Conservation (phyloP, 805 yeast genomes). For the Komagataella kurtzmanii region DNA sequence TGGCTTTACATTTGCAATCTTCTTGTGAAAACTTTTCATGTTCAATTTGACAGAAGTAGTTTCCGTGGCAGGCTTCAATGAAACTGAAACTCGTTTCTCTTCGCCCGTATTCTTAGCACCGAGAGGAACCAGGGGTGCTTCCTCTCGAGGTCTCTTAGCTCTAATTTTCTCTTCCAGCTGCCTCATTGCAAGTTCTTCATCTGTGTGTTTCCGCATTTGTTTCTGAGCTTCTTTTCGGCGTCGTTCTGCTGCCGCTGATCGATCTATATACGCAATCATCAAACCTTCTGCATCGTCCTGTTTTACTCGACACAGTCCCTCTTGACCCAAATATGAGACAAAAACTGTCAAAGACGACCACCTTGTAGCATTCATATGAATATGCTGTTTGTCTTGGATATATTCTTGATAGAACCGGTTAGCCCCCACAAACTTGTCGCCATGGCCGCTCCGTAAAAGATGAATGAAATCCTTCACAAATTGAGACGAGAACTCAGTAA, state of each 20-base stretch:
- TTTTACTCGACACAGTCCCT: constrained; percentile 42
- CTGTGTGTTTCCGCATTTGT: constrained; percentile 24
- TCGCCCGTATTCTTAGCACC: neutral
- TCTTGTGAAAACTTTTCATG: neutral
- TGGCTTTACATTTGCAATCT: neutral
- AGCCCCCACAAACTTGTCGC: constrained; percentile 66
- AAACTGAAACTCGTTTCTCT: neutral
- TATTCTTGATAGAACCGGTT: constrained; percentile 86
- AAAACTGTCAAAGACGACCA: constrained; percentile 66
- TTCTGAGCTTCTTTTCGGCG: constrained; percentile 24
- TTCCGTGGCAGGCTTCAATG: neutral
- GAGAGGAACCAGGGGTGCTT: neutral
- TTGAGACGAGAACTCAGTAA: constrained; percentile 43
- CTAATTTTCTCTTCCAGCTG: constrained; percentile 40
- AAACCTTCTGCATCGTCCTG: constrained; percentile 14
- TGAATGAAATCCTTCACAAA: constrained; percentile 55
- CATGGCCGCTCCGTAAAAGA: constrained; percentile 56
- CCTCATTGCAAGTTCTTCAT: constrained; percentile 29
- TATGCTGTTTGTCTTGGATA: constrained; percentile 68
- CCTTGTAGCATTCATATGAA: constrained; percentile 83
- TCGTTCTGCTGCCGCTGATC: constrained; percentile 31
- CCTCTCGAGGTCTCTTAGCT: neutral
- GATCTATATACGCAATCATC: constrained; percentile 37
- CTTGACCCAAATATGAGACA: constrained; percentile 41
- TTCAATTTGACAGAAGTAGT: neutral